Evolutionary conservation across 106 monocot genomes (phyloP).

Genomic region (Dendrobium chrysotoxum): DNA sequence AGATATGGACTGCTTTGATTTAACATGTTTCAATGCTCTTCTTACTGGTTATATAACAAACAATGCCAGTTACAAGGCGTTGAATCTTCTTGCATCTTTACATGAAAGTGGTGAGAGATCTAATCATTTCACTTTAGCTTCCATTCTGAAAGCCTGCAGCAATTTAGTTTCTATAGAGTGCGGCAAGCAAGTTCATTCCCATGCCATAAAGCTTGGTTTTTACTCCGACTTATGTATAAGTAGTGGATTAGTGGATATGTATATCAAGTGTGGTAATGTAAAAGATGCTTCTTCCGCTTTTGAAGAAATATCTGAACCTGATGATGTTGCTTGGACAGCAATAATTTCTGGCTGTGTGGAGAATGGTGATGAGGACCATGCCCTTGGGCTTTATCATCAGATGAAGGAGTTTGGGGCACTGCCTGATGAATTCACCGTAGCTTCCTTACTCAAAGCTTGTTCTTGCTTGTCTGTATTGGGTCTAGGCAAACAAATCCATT

Average conservation of each 20-base stretch:
- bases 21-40: slow-evolving; percentile 56
- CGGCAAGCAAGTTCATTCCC: slow-evolving; percentile 58
- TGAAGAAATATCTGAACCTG: slow-evolving; percentile 43
- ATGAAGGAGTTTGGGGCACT: slow-evolving; percentile 39
- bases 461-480: slow-evolving; percentile 48
- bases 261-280: slow-evolving; percentile 53
- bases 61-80: slow-evolving; percentile 16
- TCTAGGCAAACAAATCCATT: slow-evolving; percentile 60
- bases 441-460: slow-evolving; percentile 62
- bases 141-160: slow-evolving; percentile 64
- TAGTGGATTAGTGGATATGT: slow-evolving; percentile 51
- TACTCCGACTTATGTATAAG: slow-evolving; percentile 50
- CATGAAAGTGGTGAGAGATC: slow-evolving; percentile 18
- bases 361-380: slow-evolving; percentile 48
- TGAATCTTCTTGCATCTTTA: slow-evolving; percentile 32
- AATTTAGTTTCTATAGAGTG: slow-evolving; percentile 21
- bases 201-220: slow-evolving; percentile 42
- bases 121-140: slow-evolving; percentile 47
- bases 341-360: slow-evolving; percentile 67
- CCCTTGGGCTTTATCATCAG: slow-evolving; percentile 33
- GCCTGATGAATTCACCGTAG: slow-evolving; percentile 50
- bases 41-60: slow-evolving; percentile 45
- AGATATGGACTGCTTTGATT: slow-evolving; percentile 36
- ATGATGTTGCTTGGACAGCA: slow-evolving; percentile 75
- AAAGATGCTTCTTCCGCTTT: slow-evolving; percentile 35